Base-by-base conservation (phyloP, 2,329 filamentous ascomycete species). In the Talaromyces funiculosus region DNA sequence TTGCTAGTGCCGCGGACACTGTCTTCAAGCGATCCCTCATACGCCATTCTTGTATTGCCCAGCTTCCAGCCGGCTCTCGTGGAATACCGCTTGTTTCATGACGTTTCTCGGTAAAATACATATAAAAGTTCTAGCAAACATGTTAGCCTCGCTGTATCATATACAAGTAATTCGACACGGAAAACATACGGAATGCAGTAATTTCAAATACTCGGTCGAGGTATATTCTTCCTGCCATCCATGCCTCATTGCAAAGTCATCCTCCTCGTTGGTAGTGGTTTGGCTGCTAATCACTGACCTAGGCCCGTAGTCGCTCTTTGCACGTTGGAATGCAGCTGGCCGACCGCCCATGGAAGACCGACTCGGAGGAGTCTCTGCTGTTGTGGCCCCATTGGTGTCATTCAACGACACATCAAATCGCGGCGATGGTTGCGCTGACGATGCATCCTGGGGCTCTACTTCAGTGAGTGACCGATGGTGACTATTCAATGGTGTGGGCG, bases 21-120 rank as follows among this genome's bases (percentile, higher is more conserved):
- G 94, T 99, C 80, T 99, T 99, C 64, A 97, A 81, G 14, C 94
- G 85, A 74, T 99, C 94, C 67, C 92, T 88, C 90, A 97, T 97
- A 61, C 94, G 89, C 94, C 94, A 99, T 73, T 97, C 94, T 72
- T 96, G 90, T 55, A 72, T 77, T 5, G 96, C 82, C 57, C 85
- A 83, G 65, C 75, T 78, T 60, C 78, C 78, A 22, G 72, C 73
- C 20, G 80, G 78, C 61, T 78, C 77, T 71, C 92, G 90, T 16
- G 92, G 90, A 66, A 92, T 91, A 22, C 92, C 94, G 37, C 91
- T 93, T 22, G 91, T 94, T 73, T 97, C 94, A 76, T 99, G 94
- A 57, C 93, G 88, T 76, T 97, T 97, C 76, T 99, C 94, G 64
- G 93, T 97, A 75, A 90, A 99, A 77, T 99, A 99, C 93, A 97